Evolutionary conservation across 1,139 yeast genomes (phyloP).

Genomic region (Debaryomycetaceae sp.): DNA sequence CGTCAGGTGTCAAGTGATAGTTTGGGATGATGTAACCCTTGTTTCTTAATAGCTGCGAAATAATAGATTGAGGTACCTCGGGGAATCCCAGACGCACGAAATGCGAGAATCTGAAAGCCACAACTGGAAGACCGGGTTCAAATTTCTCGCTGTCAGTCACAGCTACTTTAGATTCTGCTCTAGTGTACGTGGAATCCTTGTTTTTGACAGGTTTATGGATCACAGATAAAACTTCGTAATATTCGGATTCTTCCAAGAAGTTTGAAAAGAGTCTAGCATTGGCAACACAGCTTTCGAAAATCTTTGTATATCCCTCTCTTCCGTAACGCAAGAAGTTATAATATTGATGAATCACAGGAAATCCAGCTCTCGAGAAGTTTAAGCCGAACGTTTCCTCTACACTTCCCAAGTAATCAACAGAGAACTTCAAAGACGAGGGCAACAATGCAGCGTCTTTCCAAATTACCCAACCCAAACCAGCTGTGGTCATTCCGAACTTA

Average conservation of each 20-base stretch:
- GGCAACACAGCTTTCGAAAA: slow-evolving; percentile 59
- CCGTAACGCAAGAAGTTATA: slow-evolving; percentile 74
- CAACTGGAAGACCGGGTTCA: slow-evolving; percentile 85
- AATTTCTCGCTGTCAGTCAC: slow-evolving; percentile 34
- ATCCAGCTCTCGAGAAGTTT: slow-evolving; percentile 91
- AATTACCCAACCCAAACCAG: slow-evolving; percentile 90
- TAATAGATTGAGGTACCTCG: slow-evolving; percentile 78
- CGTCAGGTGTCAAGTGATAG: slow-evolving; percentile 73
- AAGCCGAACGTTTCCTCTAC: slow-evolving; percentile 82
- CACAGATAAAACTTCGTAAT: slow-evolving; percentile 72
- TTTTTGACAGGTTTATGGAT: slow-evolving; percentile 55
- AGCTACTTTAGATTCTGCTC: slow-evolving; percentile 11
- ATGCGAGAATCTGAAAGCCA: slow-evolving; percentile 72
- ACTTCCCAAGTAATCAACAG: slow-evolving; percentile 83
- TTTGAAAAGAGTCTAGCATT: slow-evolving; percentile 69
- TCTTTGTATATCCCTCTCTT: slow-evolving; percentile 59
- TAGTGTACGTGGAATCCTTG: slow-evolving; percentile 20
- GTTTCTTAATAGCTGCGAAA: slow-evolving; percentile 70
- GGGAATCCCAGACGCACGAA: slow-evolving; percentile 60
- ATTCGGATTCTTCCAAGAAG: slow-evolving; percentile 61
- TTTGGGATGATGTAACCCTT: slow-evolving; percentile 90
- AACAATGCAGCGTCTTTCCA: slow-evolving; percentile 67
- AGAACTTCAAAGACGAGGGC: slow-evolving; percentile 71
- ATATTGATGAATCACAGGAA: slow-evolving; percentile 86
- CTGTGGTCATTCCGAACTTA: slow-evolving; percentile 85